Percentiles rank a stretch among this genome's conserved stretches.
Conservation (phyloP, 208 protist species). For the Wallacemonas sp. region DNA sequence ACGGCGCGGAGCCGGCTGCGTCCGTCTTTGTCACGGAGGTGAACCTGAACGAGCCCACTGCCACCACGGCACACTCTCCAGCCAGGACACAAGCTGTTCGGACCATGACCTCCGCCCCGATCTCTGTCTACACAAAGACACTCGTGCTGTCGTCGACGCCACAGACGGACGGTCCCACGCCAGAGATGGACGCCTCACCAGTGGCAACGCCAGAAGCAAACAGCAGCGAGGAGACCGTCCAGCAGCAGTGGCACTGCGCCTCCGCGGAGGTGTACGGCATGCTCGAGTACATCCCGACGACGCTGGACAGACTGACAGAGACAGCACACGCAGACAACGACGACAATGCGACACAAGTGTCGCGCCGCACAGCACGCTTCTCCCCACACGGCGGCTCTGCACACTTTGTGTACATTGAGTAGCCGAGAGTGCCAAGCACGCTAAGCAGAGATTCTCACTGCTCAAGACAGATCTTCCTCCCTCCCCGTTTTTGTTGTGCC, state of each 20-base stretch:
- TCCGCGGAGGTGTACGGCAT: neutral
- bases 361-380: no score
- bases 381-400: neutral
- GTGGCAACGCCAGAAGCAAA: no score
- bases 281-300: slow-evolving; percentile 3
- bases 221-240: neutral
- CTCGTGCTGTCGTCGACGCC: no score
- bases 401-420: slow-evolving; percentile 17
- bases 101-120: slow-evolving; percentile 2
- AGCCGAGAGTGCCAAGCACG: neutral
- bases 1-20: neutral
- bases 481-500: no score
- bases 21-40: slow-evolving; percentile 22
- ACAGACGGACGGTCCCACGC: no score
- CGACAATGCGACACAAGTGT: no score
- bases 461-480: no score
- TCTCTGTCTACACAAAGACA: slow-evolving; percentile 11
- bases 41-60: neutral
- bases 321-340: no score
- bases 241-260: slow-evolving; percentile 5
- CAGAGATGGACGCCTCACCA: no score
- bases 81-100: neutral
- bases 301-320: no score
- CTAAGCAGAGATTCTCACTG: neutral
- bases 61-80: neutral